A percentile compares a stretch with the other conserved stretches of the same genome.
Evolutionary conservation across 371 early-diverging fungal genomes (phyloP).

Genomic region (Mortierella sp.): DNA sequence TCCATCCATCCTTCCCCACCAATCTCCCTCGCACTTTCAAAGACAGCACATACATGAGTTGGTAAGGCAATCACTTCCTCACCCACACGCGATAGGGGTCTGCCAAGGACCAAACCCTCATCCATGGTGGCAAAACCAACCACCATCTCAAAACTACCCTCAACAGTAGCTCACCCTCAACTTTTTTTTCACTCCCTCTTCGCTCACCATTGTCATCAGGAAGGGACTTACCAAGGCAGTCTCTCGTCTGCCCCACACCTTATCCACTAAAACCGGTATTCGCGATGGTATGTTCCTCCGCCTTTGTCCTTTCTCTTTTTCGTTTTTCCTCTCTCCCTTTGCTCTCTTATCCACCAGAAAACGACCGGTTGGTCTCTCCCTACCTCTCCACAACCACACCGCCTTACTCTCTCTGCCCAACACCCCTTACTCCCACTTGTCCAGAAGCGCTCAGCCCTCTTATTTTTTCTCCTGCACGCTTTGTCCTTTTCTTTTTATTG

Average conservation of each 20-base stretch:
- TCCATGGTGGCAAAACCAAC: not conserved
- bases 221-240: conserved; percentile 58
- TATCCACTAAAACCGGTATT: conserved; percentile 52
- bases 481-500: not conserved
- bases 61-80: not conserved
- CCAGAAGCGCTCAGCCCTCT: conserved; percentile 25
- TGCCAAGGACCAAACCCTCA: not conserved
- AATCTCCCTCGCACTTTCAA: not conserved
- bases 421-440: not conserved
- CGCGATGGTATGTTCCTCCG: conserved; percentile 42
- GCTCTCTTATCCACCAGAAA: conserved; percentile 1
- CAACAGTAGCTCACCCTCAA: not conserved
- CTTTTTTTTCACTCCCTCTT: not conserved
- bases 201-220: conserved; percentile 17
- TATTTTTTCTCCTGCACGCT: not conserved
- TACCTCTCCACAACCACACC: not conserved
- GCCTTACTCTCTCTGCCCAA: not conserved
- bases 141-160: not conserved
- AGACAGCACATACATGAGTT: not conserved
- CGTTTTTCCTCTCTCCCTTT: not conserved
- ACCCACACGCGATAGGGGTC: not conserved
- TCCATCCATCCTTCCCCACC: too few relatives aligned
- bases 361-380: not conserved
- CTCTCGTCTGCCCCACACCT: conserved; percentile 51
- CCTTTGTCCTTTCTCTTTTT: not conserved